Conservation (phyloP, 23 red algal genomes). For the Chondrus crispus region DNA sequence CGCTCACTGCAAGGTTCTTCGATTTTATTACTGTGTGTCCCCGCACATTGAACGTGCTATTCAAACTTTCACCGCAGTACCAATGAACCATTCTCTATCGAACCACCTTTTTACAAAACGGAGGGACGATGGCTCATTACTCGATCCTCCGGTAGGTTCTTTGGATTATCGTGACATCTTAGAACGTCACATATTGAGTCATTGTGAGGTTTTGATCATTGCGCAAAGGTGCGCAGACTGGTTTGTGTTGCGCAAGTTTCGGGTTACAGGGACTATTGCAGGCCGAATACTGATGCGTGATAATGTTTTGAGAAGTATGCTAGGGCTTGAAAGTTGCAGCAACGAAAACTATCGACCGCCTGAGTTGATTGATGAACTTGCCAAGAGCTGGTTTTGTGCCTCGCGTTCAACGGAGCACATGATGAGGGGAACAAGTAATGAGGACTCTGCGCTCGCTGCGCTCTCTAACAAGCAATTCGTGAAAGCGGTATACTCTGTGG, state of each 20-base stretch:
- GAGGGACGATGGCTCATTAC: too few relatives aligned
- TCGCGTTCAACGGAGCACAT: background rate
- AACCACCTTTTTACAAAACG: too few relatives aligned
- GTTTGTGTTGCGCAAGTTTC: conserved; percentile 16
- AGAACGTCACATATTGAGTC: too few relatives aligned
- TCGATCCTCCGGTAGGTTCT: too few relatives aligned
- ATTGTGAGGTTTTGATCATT: background rate
- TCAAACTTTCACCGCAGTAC: too few relatives aligned
- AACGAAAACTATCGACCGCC: background rate
- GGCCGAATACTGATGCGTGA: background rate
- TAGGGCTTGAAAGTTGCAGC: background rate
- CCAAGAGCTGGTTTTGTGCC: background rate
- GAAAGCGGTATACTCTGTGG: background rate
- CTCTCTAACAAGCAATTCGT: background rate
- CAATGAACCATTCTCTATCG: too few relatives aligned
- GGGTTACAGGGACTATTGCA: conserved; percentile 15
- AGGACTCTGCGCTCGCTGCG: background rate
- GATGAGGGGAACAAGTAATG: background rate
- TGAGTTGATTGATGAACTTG: background rate
- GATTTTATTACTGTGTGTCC: background rate
- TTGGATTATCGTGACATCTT: too few relatives aligned
- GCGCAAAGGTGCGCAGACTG: conserved; percentile 30
- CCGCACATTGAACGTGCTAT: too few relatives aligned
- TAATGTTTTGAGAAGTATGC: background rate
- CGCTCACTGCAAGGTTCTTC: background rate